Evolutionary conservation across 345 rosid genomes (phyloP), one percentile per base, ranked within the genome.

Genomic region (Rhodamnia argentea): DNA sequence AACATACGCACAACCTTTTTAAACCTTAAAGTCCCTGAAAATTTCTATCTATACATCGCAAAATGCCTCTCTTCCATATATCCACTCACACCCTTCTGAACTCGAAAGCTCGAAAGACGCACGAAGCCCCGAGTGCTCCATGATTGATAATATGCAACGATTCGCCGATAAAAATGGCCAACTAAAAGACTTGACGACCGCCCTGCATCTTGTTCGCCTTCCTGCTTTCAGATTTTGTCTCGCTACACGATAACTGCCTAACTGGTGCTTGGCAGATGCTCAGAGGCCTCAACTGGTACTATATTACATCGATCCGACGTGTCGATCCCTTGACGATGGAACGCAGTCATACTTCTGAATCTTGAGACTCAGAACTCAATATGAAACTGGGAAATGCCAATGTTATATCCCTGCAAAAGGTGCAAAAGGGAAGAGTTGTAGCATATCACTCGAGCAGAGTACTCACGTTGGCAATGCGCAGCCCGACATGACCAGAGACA

Each of bases 301-400:
- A 0, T 9, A 37, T 18, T 24, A 37, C 47, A 37, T 70, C 7
- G 4, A 37, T 32, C 78, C 13, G 1, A 37, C 78, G 78, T 18
- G 24, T 2, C 0, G 78, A 18, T 24, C 1, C 26, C 47, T 70
- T 18, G 5, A 37, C 10, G 78, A 62, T 37, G 47, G 13, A 70
- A 32, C 7, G 7, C 13, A 10, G 7, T 70, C 56, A 85, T 2
- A 85, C 3, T 20, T 95, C 92, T 11, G 88, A 52, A 55, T 96
- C 98, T 82, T 93, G 96, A n/a, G 88, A 90, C 90, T 94, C 99
- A 20, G 96, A 70, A 70, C 87, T 89, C 54, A 85, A 16, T 81
- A 95, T 88, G 54, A 95, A 97, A 87, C 98, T 95, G 32, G 99
- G 99, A 91, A 97, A 95, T 70, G 96, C 91, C 64, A 92, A 54